phyloP scores from a whole-genome alignment of 1,139 yeast genomes.

The Geotrichum europaeum region DNA sequence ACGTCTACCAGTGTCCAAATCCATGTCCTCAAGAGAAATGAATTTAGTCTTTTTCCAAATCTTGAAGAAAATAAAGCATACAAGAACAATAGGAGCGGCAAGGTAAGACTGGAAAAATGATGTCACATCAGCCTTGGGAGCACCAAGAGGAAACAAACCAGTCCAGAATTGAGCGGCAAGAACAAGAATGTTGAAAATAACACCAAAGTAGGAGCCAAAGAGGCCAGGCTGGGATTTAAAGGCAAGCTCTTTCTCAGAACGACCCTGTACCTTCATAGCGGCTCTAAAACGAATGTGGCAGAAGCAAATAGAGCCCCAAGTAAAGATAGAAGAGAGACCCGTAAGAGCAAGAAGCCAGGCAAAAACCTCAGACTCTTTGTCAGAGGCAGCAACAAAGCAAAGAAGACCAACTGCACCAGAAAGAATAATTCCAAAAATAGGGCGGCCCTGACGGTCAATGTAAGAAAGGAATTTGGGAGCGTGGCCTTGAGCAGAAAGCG shows the following conservation, averaged over 20 bases:
- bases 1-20: conserved; percentile 50
- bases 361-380: conserved; percentile 60
- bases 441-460: conserved; percentile 70
- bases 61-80: conserved; percentile 48
- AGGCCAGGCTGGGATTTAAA: conserved; percentile 65
- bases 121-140: conserved; percentile 37
- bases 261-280: conserved; percentile 63
- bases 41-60: conserved; percentile 43
- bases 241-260: conserved; percentile 59
- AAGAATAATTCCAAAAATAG: conserved; percentile 56
- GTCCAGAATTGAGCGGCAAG: conserved; percentile 79
- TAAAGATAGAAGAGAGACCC: conserved; percentile 75
- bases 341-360: conserved; percentile 79
- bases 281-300: conserved; percentile 75
- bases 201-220: conserved; percentile 65
- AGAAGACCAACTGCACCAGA: conserved; percentile 59
- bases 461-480: conserved; percentile 70
- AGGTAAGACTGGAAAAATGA: conserved; percentile 50
- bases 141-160: conserved; percentile 65
- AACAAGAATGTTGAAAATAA: conserved; percentile 53
- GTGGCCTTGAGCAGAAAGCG: conserved; percentile 74
- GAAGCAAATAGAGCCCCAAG: conserved; percentile 75
- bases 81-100: conserved; percentile 48
- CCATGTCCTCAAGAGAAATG: conserved; percentile 47
- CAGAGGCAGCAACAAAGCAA: conserved; percentile 63